A percentile compares a stretch with the other conserved stretches of the same genome.
These are phyloP conservation scores for Claviceps sp. DNA, from an alignment of 2,329 filamentous ascomycete genomes.

Conservation along the genomic window DNA sequence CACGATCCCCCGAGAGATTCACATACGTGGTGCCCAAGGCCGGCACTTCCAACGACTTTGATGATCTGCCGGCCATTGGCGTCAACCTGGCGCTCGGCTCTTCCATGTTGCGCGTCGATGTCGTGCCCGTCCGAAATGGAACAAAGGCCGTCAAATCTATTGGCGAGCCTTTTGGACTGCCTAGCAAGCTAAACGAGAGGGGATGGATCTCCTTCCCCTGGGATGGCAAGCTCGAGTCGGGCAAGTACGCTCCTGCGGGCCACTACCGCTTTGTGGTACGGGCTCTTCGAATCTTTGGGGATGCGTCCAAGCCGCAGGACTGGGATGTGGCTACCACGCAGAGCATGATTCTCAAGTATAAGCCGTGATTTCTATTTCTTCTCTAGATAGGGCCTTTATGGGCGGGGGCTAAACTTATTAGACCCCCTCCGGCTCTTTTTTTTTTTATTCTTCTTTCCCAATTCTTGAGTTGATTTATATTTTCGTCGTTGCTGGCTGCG, in stretches of 20 bases:
- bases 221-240: conserved; percentile 31
- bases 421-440: too few species aligned
- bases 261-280: conserved; percentile 33
- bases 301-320: conserved; percentile 25
- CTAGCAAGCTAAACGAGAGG: conserved; percentile 14
- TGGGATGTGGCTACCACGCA: conserved; percentile 30
- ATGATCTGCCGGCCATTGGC: neutral
- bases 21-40: conserved; percentile 27
- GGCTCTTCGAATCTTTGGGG: conserved; percentile 35
- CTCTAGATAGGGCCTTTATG: too few species aligned
- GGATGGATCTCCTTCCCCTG: conserved; percentile 15
- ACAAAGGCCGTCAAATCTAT: conserved; percentile 19
- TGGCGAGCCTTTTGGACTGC: conserved; percentile 27
- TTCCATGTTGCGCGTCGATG: conserved; percentile 26
- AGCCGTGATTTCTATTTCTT: neutral
- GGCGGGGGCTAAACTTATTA: too few species aligned
- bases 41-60: conserved; percentile 16
- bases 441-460: too few species aligned
- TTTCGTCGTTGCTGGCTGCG: too few species aligned
- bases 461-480: too few species aligned
- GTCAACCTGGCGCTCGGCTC: conserved; percentile 30
- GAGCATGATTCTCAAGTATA: conserved; percentile 30
- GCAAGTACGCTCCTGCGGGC: conserved; percentile 31
- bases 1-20: conserved; percentile 16
- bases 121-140: conserved; percentile 19